Percentiles rank a stretch among this genome's conserved stretches.
phyloP scores from a whole-genome alignment of 208 protist species.

The Willaertia magna region DNA sequence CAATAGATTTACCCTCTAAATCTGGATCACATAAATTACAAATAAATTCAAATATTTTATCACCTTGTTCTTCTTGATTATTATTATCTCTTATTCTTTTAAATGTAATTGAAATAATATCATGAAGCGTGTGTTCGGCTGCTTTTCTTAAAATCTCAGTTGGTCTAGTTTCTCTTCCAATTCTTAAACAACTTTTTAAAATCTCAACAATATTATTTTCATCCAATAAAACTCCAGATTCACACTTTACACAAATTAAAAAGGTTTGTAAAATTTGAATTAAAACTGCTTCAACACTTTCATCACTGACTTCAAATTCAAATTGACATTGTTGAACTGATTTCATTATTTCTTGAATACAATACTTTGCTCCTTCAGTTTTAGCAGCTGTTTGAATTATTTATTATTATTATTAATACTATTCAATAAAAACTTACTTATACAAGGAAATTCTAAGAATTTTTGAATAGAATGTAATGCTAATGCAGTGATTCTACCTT shows the following conservation, averaged over 20 bases:
- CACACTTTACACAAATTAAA: not conserved
- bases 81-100: not conserved
- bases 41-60: not conserved
- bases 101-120: not conserved
- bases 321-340: not conserved
- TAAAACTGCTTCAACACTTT: not conserved
- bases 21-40: not conserved
- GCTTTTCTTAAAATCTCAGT: not conserved
- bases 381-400: not conserved
- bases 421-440: not conserved
- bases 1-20: not conserved
- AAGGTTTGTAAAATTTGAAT: not conserved
- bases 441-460: not conserved
- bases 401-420: too few species aligned
- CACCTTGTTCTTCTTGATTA: not conserved
- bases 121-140: not conserved
- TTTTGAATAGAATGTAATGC: not conserved
- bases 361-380: not conserved
- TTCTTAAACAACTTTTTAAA: not conserved
- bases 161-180: conserved; percentile 4
- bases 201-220: not conserved
- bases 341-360: not conserved
- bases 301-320: not conserved
- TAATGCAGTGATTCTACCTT: not conserved
- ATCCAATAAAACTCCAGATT: not conserved